These are phyloP conservation scores for Phytophthora pistaciae DNA, from an alignment of 352 stramenopile species.

Conservation along the genomic window DNA sequence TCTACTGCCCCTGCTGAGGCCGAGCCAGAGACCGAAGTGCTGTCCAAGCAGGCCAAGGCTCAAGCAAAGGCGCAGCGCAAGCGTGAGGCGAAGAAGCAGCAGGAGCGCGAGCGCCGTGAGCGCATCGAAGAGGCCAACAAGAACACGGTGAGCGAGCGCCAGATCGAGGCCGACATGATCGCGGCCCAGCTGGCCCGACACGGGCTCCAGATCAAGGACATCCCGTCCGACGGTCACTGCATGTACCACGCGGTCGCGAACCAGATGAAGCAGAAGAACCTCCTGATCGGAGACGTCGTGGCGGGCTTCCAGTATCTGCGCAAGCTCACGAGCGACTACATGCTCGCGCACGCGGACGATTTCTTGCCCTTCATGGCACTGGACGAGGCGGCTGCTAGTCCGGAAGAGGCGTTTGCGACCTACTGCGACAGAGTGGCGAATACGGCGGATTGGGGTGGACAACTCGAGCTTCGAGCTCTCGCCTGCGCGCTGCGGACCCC, in stretches of 20 bases:
- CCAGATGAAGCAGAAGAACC: conserved; percentile 82
- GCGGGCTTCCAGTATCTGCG: conserved; percentile 77
- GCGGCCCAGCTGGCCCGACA: conserved; percentile 58
- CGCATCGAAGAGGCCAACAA: conserved; percentile 85
- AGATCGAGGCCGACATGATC: conserved; percentile 87
- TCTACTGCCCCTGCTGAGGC: conserved; percentile 2
- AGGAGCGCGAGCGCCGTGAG: conserved; percentile 77
- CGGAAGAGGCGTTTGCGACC: conserved; percentile 73
- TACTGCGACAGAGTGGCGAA: conserved; percentile 94
- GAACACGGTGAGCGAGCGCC: conserved; percentile 79
- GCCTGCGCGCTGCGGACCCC: conserved; percentile 83
- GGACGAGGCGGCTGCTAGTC: conserved; percentile 46
- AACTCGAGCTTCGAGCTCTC: conserved; percentile 96
- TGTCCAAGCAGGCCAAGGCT: conserved; percentile 61
- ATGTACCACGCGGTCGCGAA: conserved; percentile 97
- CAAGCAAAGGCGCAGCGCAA: conserved; percentile 82
- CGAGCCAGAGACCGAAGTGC: not conserved
- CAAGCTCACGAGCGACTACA: conserved; percentile 77
- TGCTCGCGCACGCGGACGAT: conserved; percentile 88
- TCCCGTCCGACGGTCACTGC: conserved; percentile 97
- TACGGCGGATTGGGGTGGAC: conserved; percentile 96
- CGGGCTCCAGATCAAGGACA: conserved; percentile 90
- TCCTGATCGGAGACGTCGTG: conserved; percentile 30
- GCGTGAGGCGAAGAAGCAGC: conserved; percentile 78
- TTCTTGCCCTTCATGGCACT: conserved; percentile 94